These are phyloP conservation scores for Yamadazyma buinensis DNA, from an alignment of 1,139 yeast species.

Conservation along the genomic window DNA sequence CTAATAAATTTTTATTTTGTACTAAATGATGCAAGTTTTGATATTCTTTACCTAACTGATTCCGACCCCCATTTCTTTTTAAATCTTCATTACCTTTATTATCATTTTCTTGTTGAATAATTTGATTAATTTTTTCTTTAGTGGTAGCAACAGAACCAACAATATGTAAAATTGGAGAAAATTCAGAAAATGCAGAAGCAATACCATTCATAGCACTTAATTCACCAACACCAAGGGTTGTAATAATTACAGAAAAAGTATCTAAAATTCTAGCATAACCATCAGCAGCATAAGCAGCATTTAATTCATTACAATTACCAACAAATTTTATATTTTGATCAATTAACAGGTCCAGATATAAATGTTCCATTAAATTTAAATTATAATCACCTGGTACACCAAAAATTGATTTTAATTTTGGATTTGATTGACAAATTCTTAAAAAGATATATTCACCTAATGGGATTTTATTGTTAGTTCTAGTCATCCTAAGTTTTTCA, in stretches of 20 bases:
- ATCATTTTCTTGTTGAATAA: constrained; percentile 18
- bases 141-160: constrained; percentile 66
- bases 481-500: no score
- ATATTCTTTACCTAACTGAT: constrained; percentile 7
- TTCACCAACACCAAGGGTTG: constrained; percentile 86
- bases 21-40: constrained; percentile 64
- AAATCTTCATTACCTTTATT: constrained; percentile 8
- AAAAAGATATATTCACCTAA: constrained; percentile 39
- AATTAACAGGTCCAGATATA: constrained; percentile 24
- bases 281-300: constrained; percentile 69
- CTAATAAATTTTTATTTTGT: constrained; percentile 48
- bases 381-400: constrained; percentile 46
- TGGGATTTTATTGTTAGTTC: constrained; percentile 18
- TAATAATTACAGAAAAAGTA: constrained; percentile 45
- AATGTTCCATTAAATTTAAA: constrained; percentile 33
- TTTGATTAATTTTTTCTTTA: constrained; percentile 23
- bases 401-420: constrained; percentile 31
- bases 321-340: constrained; percentile 22
- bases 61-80: constrained; percentile 12
- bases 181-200: constrained; percentile 80
- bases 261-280: constrained; percentile 62
- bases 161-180: constrained; percentile 73
- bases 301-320: constrained; percentile 38
- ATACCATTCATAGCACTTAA: constrained; percentile 81
- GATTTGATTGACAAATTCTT: constrained; percentile 34